Base-by-base conservation (phyloP, 2,329 filamentous ascomycete genomes). In the Sporothrix curviconia region DNA sequence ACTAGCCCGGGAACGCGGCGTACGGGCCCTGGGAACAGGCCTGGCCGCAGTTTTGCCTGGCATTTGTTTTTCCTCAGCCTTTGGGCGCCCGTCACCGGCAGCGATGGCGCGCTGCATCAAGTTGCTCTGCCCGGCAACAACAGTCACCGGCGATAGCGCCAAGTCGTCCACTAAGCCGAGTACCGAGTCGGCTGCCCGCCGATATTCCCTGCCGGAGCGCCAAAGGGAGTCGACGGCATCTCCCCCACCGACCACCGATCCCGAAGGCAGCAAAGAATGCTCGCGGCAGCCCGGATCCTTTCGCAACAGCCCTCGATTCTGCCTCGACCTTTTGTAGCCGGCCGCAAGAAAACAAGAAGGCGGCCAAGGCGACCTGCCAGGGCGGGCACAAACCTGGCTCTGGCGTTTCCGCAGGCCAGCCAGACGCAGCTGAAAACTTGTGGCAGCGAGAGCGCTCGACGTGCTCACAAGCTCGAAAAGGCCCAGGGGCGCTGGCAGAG, bases 401-500 rank as follows among this genome's bases (percentile, higher is more conserved):
- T 7, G 25, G 32, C 17, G 43, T 39, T n/a, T 22, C 46, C 40
- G 6, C 46, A 56, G n/a, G 17, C 46, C 14, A 46, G 28, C 32
- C 39, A 57, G 52, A 59, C 53, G 15, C 60, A 62, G 46, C 51
- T 63, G 5, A 56, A 64, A n/a, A n/a, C 52, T 44, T 67, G 9
- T 68, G 67, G 66, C 61, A n/a, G 59, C 9, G 63, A 69, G 44
- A n/a, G 66, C 67, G 22, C 62, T 68, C 12, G 55, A 63, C 7
- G 60, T 64, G n/a, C 56, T 66, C 40, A 65, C 37, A 64, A 62
- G 37, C 60, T 67, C 12, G 64, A 66, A 57, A 22, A 52, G 4
- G 55, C 55, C 1, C 61, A 62, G 52, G 58, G 40, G 22, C 59
- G 44, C 49, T 62, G 30, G 60, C 55, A 4, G 47, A 55, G 42